Conservation (phyloP, 192 early-diverging fungal genomes). For the Mortierella claussenii region DNA sequence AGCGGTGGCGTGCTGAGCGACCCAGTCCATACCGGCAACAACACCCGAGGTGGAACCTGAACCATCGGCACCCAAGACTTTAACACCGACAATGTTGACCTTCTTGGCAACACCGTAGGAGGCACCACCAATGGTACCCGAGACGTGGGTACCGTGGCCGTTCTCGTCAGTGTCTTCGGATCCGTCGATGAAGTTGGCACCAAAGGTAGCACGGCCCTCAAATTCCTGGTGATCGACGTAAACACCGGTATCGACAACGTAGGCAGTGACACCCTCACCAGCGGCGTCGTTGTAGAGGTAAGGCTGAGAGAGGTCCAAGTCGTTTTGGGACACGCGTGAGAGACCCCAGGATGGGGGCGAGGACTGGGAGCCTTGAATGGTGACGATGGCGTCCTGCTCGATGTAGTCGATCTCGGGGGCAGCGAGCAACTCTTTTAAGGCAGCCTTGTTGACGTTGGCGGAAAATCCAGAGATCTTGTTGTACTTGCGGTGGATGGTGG, state of each 20-base stretch:
- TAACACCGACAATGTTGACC: conserved; percentile 73
- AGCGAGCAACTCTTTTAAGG: conserved; percentile 34
- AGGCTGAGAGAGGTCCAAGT: conserved; percentile 50
- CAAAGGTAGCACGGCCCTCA: conserved; percentile 57
- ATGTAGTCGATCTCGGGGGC: conserved; percentile 74
- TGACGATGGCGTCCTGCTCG: conserved; percentile 82
- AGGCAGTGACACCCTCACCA: conserved; percentile 58
- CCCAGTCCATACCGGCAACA: conserved; percentile 53
- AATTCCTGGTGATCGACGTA: conserved; percentile 57
- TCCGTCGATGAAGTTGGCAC: conserved; percentile 51
- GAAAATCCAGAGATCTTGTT: conserved; percentile 11
- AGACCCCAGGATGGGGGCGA: conserved; percentile 91
- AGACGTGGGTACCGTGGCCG: conserved; percentile 67
- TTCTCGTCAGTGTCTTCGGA: conserved; percentile 52
- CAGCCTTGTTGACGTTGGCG: conserved; percentile 23
- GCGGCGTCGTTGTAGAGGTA: conserved; percentile 42
- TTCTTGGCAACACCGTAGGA: conserved; percentile 83
- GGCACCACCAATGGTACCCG: conserved; percentile 58
- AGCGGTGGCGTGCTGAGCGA: conserved; percentile 12
- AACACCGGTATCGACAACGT: conserved; percentile 64
- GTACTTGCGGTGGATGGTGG: conserved; percentile 31
- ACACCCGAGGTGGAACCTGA: conserved; percentile 54
- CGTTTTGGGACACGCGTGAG: conserved; percentile 75
- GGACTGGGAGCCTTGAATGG: conserved; percentile 64
- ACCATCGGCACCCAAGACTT: conserved; percentile 52